phyloP scores from a whole-genome alignment of 2,329 filamentous ascomycete genomes.

The Macrophomina pseudophaseolina region DNA sequence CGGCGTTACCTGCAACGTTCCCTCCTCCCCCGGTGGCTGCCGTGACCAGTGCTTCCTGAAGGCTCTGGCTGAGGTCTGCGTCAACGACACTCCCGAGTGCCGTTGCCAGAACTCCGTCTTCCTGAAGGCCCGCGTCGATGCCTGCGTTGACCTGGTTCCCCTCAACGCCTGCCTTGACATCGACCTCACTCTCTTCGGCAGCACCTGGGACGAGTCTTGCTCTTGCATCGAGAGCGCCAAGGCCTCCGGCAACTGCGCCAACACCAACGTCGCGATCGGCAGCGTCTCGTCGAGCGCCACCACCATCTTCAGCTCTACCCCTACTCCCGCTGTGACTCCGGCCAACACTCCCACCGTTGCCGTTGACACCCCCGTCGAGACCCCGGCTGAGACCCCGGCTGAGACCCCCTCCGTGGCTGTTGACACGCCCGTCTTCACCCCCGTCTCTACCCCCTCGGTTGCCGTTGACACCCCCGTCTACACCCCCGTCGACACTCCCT shows the following conservation, averaged over 20 bases:
- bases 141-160: conserved; percentile 26
- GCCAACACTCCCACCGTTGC: conserved; percentile 1
- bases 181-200: conserved; percentile 24
- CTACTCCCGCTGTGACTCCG: not conserved
- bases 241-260: not conserved
- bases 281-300: not conserved
- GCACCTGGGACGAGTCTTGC: conserved; percentile 24
- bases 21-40: conserved; percentile 22
- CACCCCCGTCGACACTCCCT: not conserved
- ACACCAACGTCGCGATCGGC: not conserved
- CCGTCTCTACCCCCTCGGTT: not conserved
- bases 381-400: not conserved
- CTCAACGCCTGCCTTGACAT: conserved; percentile 26
- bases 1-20: conserved; percentile 18
- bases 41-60: conserved; percentile 26
- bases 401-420: not conserved
- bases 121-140: conserved; percentile 20
- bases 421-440: not conserved
- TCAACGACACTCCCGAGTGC: conserved; percentile 24
- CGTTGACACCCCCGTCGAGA: not conserved
- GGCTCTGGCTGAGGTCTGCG: conserved; percentile 22
- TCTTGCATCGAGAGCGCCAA: conserved; percentile 19
- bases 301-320: not conserved
- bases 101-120: conserved; percentile 25
- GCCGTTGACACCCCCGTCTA: not conserved